Percentiles rank a stretch among this genome's conserved stretches.
Conservation (phyloP, 768 basidiomycete genomes). For the Mycena sanguinolenta region DNA sequence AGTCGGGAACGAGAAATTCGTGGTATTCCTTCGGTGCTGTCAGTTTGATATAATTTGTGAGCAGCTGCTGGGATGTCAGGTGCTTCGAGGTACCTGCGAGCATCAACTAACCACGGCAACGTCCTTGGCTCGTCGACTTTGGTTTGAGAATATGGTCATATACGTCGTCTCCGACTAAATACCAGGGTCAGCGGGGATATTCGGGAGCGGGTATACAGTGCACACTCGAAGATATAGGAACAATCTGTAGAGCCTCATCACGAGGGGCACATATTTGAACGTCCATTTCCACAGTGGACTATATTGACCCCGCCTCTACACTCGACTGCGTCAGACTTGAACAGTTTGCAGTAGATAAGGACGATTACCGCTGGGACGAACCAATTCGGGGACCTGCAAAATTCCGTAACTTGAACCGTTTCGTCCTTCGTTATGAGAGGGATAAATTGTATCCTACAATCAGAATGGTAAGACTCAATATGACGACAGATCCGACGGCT, state of each 20-base stretch:
- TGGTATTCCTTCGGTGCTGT: slow-evolving; percentile 61
- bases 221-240: slow-evolving; percentile 36
- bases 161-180: slow-evolving; percentile 27
- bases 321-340: not conserved
- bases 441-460: slow-evolving; percentile 68
- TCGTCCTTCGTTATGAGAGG: slow-evolving; percentile 65
- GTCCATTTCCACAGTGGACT: slow-evolving; percentile 52
- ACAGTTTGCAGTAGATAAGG: not conserved
- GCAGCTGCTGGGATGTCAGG: slow-evolving; percentile 27
- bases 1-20: slow-evolving; percentile 60
- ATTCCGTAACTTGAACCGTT: slow-evolving; percentile 66
- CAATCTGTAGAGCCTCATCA: slow-evolving; percentile 47
- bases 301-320: slow-evolving; percentile 45
- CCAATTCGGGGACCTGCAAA: slow-evolving; percentile 73
- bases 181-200: not conserved
- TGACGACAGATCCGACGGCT: slow-evolving; percentile 28
- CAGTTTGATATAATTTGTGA: slow-evolving; percentile 49
- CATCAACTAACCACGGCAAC: slow-evolving; percentile 11
- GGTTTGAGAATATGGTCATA: slow-evolving; percentile 15
- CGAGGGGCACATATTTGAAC: slow-evolving; percentile 56
- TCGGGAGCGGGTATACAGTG: not conserved
- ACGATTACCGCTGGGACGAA: slow-evolving; percentile 61
- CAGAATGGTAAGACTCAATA: not conserved
- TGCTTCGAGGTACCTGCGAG: not conserved
- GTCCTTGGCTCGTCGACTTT: slow-evolving; percentile 27